Conservation (phyloP, 441 rosid species). For the Daphne laureola region DNA sequence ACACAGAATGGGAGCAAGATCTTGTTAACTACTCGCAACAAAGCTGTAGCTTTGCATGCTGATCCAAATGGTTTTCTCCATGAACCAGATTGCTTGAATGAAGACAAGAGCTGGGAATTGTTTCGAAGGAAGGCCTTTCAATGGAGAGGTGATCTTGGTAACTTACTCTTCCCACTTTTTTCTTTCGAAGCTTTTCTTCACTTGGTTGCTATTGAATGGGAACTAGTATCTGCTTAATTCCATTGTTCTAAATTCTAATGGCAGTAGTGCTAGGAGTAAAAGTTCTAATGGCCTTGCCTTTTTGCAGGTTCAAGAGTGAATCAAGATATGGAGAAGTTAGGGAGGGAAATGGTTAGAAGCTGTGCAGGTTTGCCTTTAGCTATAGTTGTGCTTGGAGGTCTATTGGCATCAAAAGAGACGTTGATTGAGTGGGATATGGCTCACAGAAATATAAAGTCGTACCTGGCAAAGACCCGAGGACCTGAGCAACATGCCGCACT, state of each 20-base stretch:
- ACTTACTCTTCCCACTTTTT: neutral
- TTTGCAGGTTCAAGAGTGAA: constrained; percentile 4
- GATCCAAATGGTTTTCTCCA: constrained; percentile 16
- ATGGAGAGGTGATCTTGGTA: constrained; percentile 10
- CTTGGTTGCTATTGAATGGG: too few relatives aligned
- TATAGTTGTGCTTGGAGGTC: constrained; percentile 22
- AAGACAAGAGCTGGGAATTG: constrained; percentile 25
- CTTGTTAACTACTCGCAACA: constrained; percentile 22
- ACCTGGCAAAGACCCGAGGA: constrained; percentile 11
- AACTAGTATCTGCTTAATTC: too few relatives aligned
- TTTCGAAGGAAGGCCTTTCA: constrained; percentile 22
- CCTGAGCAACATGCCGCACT: constrained; percentile 12
- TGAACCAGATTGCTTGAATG: constrained; percentile 16
- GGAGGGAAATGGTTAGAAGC: constrained; percentile 20
- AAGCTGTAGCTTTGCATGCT: constrained; percentile 18
- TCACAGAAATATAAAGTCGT: constrained; percentile 14
- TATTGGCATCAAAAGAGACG: constrained; percentile 20
- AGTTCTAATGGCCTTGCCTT: neutral
- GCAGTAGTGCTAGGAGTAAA: too few relatives aligned
- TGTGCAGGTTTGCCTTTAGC: constrained; percentile 27
- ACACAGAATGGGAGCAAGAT: constrained; percentile 23
- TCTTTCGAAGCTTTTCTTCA: neutral
- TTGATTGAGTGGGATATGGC: constrained; percentile 16
- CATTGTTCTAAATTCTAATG: too few relatives aligned
- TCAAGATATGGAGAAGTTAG: constrained; percentile 13